A percentile compares a stretch with the other conserved stretches of the same genome.
Conservation (phyloP, 2,329 filamentous ascomycete genomes). For the Chaetomium sp. region DNA sequence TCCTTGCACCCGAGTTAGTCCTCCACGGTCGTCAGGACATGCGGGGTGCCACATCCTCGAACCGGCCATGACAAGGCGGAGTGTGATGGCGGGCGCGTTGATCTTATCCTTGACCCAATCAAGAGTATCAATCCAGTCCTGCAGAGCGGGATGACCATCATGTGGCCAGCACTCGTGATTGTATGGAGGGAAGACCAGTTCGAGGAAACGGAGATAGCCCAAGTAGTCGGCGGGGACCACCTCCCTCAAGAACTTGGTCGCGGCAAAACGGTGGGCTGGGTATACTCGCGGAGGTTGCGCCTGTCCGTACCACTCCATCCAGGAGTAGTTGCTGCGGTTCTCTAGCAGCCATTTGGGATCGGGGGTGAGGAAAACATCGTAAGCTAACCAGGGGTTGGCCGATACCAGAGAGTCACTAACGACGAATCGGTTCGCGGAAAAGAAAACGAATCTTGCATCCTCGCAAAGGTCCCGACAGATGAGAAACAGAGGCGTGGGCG, state of each 20-base stretch:
- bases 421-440: slow-evolving; percentile 13
- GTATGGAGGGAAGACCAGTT: slow-evolving; percentile 8
- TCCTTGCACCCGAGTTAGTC: not conserved
- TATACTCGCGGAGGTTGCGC: not conserved
- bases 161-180: not conserved
- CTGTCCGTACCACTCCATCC: not conserved
- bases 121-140: slow-evolving; percentile 6
- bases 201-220: not conserved
- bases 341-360: not conserved
- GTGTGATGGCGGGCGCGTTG: not conserved
- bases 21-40: not conserved
- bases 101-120: slow-evolving; percentile 4
- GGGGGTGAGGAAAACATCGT: not conserved
- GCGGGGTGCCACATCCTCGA: not conserved
- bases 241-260: slow-evolving; percentile 3
- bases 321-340: not conserved
- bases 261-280: not conserved
- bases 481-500: slow-evolving; percentile 14
- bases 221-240: slow-evolving; percentile 5
- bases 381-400: not conserved
- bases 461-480: slow-evolving; percentile 7
- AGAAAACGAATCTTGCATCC: slow-evolving; percentile 12
- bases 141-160: not conserved
- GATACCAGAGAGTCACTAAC: not conserved
- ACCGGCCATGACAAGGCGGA: not conserved